Conservation (phyloP, 1,139 yeast genomes). For the Pneumocystis carinii region DNA sequence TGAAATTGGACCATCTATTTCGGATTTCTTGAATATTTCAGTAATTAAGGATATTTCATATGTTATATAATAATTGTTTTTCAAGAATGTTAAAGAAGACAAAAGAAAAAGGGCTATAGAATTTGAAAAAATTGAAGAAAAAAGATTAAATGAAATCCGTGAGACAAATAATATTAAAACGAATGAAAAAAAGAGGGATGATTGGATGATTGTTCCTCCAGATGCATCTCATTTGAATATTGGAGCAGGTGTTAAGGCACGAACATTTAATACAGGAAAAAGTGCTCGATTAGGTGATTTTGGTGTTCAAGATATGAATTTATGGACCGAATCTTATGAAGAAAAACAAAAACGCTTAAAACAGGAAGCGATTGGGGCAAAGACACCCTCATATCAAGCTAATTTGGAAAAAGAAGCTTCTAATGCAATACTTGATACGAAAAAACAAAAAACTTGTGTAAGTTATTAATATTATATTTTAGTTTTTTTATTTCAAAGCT, state of each 20-base stretch:
- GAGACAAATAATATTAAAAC: neutral
- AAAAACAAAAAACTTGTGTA: neutral
- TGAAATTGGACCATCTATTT: constrained; percentile 14
- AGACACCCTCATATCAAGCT: constrained; percentile 1
- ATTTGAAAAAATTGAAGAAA: neutral
- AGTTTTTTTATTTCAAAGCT: constrained; percentile 6
- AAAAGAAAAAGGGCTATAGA: constrained; percentile 4
- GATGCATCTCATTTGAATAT: constrained; percentile 13
- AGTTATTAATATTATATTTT: neutral
- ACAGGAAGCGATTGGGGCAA: neutral
- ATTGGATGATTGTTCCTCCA: constrained; percentile 18
- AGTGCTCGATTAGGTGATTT: constrained; percentile 10
- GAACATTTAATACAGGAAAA: constrained; percentile 10
- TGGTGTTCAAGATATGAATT: constrained; percentile 3
- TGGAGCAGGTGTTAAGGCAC: constrained; percentile 10
- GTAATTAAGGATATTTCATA: neutral
- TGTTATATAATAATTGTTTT: neutral
- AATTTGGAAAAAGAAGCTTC: constrained; percentile 11
- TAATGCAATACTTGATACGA: constrained; percentile 1
- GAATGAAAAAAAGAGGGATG: constrained; percentile 2
- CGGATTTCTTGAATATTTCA: constrained; percentile 4
- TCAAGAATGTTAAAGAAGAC: constrained; percentile 8
- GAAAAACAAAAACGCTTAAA: neutral
- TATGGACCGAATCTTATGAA: constrained; percentile 12
- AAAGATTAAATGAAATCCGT: neutral